Evolutionary conservation across 148 eudicot species (phyloP).

Genomic region (Camellia japonica): DNA sequence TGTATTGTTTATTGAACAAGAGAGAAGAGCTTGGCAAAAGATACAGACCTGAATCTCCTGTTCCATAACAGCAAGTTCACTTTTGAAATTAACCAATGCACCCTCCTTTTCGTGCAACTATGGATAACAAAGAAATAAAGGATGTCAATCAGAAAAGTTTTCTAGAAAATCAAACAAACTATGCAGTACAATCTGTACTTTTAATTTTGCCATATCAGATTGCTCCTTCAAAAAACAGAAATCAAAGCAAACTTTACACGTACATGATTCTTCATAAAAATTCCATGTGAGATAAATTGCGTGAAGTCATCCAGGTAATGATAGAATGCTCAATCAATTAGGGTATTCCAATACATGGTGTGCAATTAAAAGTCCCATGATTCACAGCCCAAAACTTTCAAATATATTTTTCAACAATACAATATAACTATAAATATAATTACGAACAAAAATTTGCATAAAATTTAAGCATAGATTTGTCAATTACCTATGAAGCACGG

Average conservation of each 20-base stretch:
- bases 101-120: constrained; percentile 74
- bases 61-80: constrained; percentile 77
- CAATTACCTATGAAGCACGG: neutral
- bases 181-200: neutral
- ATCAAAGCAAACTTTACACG: neutral
- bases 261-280: neutral
- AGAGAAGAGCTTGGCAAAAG: neutral
- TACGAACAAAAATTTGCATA: neutral
- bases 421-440: neutral
- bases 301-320: constrained; percentile 4
- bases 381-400: neutral
- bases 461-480: neutral
- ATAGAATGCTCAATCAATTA: constrained; percentile 4
- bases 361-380: neutral
- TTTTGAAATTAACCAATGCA: constrained; percentile 61
- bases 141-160: neutral
- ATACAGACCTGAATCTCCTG: constrained; percentile 72
- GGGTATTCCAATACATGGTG: neutral
- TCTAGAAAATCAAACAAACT: constrained; percentile 8
- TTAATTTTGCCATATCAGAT: neutral
- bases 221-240: neutral
- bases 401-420: too few species aligned
- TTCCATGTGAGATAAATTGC: neutral
- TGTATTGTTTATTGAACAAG: constrained; percentile 3
- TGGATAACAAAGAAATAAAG: constrained; percentile 8